Conservation (phyloP, 768 basidiomycete genomes). For the Termitomyces sp. region DNA sequence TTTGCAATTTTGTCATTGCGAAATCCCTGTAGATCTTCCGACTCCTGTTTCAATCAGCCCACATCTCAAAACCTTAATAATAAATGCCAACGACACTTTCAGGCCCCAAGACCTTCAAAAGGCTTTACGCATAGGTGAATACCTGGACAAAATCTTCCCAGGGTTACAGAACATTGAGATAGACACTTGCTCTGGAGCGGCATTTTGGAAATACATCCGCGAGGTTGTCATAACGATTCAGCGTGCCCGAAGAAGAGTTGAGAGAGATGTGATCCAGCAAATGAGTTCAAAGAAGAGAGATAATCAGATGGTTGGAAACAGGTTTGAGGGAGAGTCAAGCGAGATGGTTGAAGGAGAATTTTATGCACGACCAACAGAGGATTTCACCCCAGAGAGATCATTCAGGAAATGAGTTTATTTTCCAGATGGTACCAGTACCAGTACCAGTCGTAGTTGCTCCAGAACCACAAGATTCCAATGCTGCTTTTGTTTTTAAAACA, state of each 20-base stretch:
- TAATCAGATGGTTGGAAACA: too few species aligned
- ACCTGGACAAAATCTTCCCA: constrained; percentile 2
- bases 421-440: too few species aligned
- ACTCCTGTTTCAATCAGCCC: not conserved
- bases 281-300: too few species aligned
- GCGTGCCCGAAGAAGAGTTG: not conserved
- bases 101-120: not conserved
- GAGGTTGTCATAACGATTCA: not conserved
- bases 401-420: too few species aligned
- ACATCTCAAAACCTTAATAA: not conserved
- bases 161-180: not conserved
- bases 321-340: too few species aligned
- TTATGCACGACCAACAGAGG: too few species aligned
- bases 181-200: not conserved
- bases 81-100: not conserved
- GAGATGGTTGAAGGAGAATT: too few species aligned
- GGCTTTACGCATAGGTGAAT: not conserved
- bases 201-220: not conserved
- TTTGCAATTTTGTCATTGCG: not conserved
- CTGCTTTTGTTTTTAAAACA: too few species aligned
- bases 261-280: not conserved
- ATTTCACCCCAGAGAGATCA: too few species aligned
- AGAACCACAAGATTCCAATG: too few species aligned
- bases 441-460: too few species aligned
- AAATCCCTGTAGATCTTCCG: not conserved